Conservation (phyloP, 2,329 filamentous ascomycete species). For the Reticulascus tulasneorum region DNA sequence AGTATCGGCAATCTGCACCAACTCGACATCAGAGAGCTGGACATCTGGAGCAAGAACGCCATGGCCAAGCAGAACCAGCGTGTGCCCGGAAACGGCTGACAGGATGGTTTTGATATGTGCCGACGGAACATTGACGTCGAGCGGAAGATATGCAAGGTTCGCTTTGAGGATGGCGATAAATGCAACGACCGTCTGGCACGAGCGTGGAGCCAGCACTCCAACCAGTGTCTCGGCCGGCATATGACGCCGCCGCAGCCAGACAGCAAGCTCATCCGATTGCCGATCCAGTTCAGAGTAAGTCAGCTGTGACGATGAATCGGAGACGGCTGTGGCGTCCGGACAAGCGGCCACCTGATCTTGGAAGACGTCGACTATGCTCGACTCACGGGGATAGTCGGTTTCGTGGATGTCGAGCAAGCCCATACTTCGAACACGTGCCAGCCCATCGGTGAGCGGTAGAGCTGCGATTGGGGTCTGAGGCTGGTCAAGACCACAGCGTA, state of each 20-base stretch:
- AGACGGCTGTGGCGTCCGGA: constrained; percentile 16
- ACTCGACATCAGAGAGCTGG: constrained; percentile 4
- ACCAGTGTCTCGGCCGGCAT: constrained; percentile 14
- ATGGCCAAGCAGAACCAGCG: constrained; percentile 11
- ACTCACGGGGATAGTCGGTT: constrained; percentile 14
- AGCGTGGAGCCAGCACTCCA: constrained; percentile 15
- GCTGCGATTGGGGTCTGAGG: not conserved
- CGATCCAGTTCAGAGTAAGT: constrained; percentile 18
- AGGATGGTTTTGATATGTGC: constrained; percentile 16
- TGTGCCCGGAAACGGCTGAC: constrained; percentile 1
- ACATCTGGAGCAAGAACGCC: constrained; percentile 1
- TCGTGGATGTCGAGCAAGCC: constrained; percentile 14
- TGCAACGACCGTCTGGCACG: constrained; percentile 19
- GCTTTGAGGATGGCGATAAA: constrained; percentile 22
- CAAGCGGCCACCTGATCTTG: constrained; percentile 13
- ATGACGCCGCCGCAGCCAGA: not conserved
- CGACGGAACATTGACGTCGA: constrained; percentile 17
- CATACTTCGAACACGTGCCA: constrained; percentile 8
- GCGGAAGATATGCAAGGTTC: constrained; percentile 20
- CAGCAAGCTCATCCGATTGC: constrained; percentile 14
- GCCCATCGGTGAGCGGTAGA: not conserved
- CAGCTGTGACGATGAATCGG: constrained; percentile 9
- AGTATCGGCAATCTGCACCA: constrained; percentile 8
- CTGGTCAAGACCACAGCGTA: constrained; percentile 5
- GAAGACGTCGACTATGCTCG: constrained; percentile 20